These are phyloP conservation scores for Ceratobasidium sp. DNA, from an alignment of 1,284 basidiomycete species.

Conservation along the genomic window DNA sequence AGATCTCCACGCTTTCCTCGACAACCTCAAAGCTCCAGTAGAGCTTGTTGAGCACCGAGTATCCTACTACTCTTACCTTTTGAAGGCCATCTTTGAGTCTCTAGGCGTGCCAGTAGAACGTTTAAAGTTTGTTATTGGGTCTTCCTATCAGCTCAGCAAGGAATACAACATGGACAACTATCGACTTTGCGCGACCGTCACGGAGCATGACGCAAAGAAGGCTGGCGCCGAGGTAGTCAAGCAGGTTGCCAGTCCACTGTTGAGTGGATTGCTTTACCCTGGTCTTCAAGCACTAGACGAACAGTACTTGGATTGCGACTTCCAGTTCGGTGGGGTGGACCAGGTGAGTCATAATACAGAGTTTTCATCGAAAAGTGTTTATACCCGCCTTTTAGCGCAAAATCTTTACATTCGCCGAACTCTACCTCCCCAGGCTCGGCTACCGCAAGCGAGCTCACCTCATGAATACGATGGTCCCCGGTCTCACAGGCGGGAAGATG, in stretches of 20 bases:
- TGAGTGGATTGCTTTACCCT: slow-evolving; percentile 95
- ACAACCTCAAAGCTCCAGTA: slow-evolving; percentile 97
- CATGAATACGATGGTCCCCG: slow-evolving; percentile 99
- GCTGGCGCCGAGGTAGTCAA: slow-evolving; percentile 99
- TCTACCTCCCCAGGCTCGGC: slow-evolving; percentile 92
- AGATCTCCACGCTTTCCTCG: slow-evolving; percentile 98
- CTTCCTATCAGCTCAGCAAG: slow-evolving; percentile 88
- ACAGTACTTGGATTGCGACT: slow-evolving; percentile 94
- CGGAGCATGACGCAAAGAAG: slow-evolving; percentile 97
- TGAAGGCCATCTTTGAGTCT: slow-evolving; percentile 85
- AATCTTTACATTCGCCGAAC: slow-evolving; percentile 98
- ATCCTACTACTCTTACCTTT: slow-evolving; percentile 88
- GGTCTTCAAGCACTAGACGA: slow-evolving; percentile 97
- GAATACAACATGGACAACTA: slow-evolving; percentile 98
- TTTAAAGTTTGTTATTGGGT: slow-evolving; percentile 88
- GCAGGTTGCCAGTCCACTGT: slow-evolving; percentile 91
- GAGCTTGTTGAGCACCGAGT: slow-evolving; percentile 91
- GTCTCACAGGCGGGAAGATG: slow-evolving; percentile 96
- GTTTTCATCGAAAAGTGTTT: slow-evolving; percentile 31
- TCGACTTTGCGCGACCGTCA: slow-evolving; percentile 86
- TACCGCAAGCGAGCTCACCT: slow-evolving; percentile 96
- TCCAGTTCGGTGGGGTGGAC: slow-evolving; percentile 98
- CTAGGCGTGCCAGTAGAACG: slow-evolving; percentile 92
- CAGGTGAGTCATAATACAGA: slow-evolving; percentile 67
- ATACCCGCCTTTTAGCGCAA: slow-evolving; percentile 75